Evolutionary conservation across 2,329 filamentous ascomycete species (phyloP).

Genomic region (Monilinia laxa): DNA sequence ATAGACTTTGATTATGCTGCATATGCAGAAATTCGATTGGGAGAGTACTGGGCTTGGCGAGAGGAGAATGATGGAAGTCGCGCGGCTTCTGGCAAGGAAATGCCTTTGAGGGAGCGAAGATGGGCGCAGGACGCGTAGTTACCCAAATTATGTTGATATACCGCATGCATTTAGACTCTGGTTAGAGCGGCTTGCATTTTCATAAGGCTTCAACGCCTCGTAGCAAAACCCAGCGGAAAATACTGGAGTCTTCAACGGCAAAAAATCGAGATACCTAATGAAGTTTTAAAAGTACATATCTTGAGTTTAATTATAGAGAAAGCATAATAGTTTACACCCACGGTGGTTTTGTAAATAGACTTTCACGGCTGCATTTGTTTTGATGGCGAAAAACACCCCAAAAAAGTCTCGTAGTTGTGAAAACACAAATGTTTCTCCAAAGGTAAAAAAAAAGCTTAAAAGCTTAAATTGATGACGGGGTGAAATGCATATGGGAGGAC

Average conservation of each 20-base stretch:
- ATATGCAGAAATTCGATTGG: conserved; percentile 82
- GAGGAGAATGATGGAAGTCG: conserved; percentile 67
- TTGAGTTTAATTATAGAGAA: conserved; percentile 1
- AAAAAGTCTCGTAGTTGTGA: not conserved
- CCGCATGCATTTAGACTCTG: conserved; percentile 7
- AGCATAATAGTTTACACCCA: not conserved
- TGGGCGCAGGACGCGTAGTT: conserved; percentile 54
- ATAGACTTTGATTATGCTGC: conserved; percentile 96
- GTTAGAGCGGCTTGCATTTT: conserved; percentile 23
- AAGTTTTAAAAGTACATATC: conserved; percentile 16
- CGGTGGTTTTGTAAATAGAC: not conserved
- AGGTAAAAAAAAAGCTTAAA: not conserved
- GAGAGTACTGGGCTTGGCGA: conserved; percentile 94
- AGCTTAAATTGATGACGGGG: not conserved
- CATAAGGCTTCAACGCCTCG: conserved; percentile 28
- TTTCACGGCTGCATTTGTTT: not conserved
- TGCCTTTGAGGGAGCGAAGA: conserved; percentile 72
- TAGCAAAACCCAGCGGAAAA: conserved; percentile 3
- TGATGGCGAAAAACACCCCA: not conserved
- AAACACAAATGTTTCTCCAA: not conserved
- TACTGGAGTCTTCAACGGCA: conserved; percentile 26
- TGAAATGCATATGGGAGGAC: not conserved
- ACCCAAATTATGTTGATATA: not conserved
- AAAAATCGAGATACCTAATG: conserved; percentile 16
- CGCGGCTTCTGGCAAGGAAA: conserved; percentile 52